Evolutionary conservation across 2,329 filamentous ascomycete genomes (phyloP).

Genomic region (Nectriaceae sp.): DNA sequence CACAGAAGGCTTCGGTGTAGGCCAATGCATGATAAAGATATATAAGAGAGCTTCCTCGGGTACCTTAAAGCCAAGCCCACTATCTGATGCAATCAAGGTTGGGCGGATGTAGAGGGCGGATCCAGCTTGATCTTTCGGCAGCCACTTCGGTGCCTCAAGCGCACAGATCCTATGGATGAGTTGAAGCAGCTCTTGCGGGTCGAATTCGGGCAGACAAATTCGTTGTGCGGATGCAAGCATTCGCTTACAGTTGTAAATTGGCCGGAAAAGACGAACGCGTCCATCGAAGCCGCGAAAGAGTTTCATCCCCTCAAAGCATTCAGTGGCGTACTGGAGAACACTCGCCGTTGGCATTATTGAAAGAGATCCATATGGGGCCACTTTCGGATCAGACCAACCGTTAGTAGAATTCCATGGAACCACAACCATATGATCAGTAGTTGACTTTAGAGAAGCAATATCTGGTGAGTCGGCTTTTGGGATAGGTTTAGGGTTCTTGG

Average conservation of each 20-base stretch:
- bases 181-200: constrained; percentile 3
- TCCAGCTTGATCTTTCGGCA: too few species aligned
- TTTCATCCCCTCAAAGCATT: constrained; percentile 14
- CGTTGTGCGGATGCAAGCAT: constrained; percentile 5
- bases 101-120: too few species aligned
- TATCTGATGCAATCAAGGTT: neutral
- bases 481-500: neutral
- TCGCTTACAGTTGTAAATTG: constrained; percentile 8
- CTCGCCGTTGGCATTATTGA: constrained; percentile 8
- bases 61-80: constrained; percentile 1
- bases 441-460: neutral
- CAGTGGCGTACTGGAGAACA: constrained; percentile 8
- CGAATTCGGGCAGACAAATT: constrained; percentile 5
- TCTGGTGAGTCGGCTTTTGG: constrained; percentile 3
- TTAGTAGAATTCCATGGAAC: constrained; percentile 1
- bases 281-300: constrained; percentile 8
- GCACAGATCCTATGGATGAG: constrained; percentile 3
- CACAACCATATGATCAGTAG: constrained; percentile 10
- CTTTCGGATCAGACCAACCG: constrained; percentile 4
- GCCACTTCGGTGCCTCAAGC: constrained; percentile 8
- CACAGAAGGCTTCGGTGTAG: neutral
- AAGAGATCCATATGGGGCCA: constrained; percentile 6
- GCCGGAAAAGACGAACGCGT: constrained; percentile 6
- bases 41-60: neutral
- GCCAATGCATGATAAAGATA: constrained; percentile 1